phyloP scores from a whole-genome alignment of 345 rosid species.

The Ceriops tagal region DNA sequence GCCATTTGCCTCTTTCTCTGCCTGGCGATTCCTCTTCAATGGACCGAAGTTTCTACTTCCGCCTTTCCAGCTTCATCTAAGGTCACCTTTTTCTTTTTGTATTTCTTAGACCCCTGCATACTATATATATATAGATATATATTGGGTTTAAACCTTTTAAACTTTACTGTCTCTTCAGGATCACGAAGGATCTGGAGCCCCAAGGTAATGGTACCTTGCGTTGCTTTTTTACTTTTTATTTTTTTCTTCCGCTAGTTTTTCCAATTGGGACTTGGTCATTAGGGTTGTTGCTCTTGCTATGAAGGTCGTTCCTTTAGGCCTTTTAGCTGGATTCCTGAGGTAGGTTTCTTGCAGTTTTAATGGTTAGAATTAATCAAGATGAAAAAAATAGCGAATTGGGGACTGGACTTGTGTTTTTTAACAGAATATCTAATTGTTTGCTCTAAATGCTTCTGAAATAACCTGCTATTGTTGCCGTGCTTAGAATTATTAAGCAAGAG shows the following conservation, averaged over 20 bases:
- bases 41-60: conserved; percentile 13
- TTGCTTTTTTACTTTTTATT: no score
- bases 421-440: no score
- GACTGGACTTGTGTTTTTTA: no score
- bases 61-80: conserved; percentile 35
- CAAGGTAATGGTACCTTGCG: conserved; percentile 33
- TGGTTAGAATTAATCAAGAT: background rate
- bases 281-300: background rate
- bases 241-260: no score
- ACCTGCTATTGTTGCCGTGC: background rate
- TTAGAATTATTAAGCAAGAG: conserved; percentile 29
- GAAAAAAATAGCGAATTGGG: background rate
- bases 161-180: conserved; percentile 32
- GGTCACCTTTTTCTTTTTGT: conserved; percentile 26
- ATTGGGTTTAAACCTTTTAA: background rate
- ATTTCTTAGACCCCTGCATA: conserved; percentile 27
- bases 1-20: conserved; percentile 21
- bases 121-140: background rate
- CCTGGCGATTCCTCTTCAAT: conserved; percentile 7
- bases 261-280: background rate
- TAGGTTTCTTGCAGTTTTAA: conserved; percentile 10
- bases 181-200: conserved; percentile 29
- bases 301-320: background rate
- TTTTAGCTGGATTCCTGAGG: background rate
- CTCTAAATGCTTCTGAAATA: background rate